These are phyloP conservation scores for Colletotrichum scovillei DNA, from an alignment of 2,329 filamentous ascomycete species.

Conservation along the genomic window DNA sequence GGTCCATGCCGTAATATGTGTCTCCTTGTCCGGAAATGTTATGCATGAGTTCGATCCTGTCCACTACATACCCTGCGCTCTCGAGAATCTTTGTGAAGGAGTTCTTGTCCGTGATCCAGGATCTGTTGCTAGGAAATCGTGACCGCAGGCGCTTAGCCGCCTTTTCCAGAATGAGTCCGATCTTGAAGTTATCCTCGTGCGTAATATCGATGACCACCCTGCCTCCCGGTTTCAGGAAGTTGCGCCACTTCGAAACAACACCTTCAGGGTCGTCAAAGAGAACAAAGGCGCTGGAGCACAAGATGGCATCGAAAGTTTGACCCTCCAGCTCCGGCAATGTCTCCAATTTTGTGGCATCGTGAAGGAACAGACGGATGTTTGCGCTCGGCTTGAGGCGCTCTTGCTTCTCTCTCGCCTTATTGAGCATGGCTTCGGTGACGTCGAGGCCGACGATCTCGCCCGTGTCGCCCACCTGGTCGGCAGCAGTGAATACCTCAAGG, in stretches of 20 bases:
- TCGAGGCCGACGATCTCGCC: slow-evolving; percentile 47
- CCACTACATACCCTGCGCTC: slow-evolving; percentile 41
- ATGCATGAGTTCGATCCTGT: slow-evolving; percentile 42
- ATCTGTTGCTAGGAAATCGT: slow-evolving; percentile 42
- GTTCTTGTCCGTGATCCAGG: slow-evolving; percentile 43
- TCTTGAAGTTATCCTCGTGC: slow-evolving; percentile 44
- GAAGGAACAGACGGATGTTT: slow-evolving; percentile 37
- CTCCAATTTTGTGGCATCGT: slow-evolving; percentile 43
- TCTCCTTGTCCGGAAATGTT: slow-evolving; percentile 40
- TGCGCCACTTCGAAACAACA: slow-evolving; percentile 44
- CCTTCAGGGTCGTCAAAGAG: slow-evolving; percentile 42
- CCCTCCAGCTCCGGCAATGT: slow-evolving; percentile 36
- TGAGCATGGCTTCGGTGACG: slow-evolving; percentile 46
- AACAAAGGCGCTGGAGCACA: slow-evolving; percentile 50
- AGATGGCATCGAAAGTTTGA: slow-evolving; percentile 43
- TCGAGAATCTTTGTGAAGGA: slow-evolving; percentile 44
- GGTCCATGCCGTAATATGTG: slow-evolving; percentile 38
- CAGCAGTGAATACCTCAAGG: slow-evolving; percentile 45
- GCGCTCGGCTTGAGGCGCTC: slow-evolving; percentile 36
- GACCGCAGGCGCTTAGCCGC: slow-evolving; percentile 40
- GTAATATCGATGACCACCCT: slow-evolving; percentile 46
- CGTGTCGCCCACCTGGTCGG: slow-evolving; percentile 39
- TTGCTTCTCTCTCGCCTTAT: slow-evolving; percentile 40
- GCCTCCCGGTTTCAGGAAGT: slow-evolving; percentile 43
- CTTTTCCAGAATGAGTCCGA: slow-evolving; percentile 42